Conservation (phyloP, 2,329 filamentous ascomycete genomes). For the Ophiocordyceps camponoti-rufipedis region DNA sequence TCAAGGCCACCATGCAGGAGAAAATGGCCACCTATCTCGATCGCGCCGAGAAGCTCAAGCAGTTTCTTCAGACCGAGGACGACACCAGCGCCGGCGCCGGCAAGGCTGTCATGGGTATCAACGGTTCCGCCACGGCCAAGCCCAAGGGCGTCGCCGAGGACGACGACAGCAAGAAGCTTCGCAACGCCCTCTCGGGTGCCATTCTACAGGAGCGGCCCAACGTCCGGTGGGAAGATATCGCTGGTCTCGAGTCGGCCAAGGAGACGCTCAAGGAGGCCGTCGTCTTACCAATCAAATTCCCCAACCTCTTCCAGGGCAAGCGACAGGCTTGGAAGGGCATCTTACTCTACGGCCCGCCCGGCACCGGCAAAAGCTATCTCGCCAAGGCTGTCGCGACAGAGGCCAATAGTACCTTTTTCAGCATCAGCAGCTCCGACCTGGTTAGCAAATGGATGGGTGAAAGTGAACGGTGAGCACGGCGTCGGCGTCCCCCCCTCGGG, state of each 20-base stretch:
- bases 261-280: conserved; percentile 97
- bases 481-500: no score
- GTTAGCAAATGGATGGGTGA: conserved; percentile 99
- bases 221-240: conserved; percentile 95
- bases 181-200: conserved; percentile 76
- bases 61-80: conserved; percentile 60
- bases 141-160: conserved; percentile 52
- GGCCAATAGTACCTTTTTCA: conserved; percentile 98
- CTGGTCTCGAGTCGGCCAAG: conserved; percentile 83
- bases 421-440: conserved; percentile 88
- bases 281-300: conserved; percentile 94
- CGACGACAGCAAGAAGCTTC: conserved; percentile 86
- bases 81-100: conserved; percentile 52
- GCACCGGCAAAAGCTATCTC: conserved; percentile 93
- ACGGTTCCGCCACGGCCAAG: conserved; percentile 47
- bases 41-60: conserved; percentile 93
- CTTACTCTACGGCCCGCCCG: conserved; percentile 83
- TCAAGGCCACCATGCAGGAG: conserved; percentile 90
- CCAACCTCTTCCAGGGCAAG: conserved; percentile 88
- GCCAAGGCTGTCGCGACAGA: conserved; percentile 96
- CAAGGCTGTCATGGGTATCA: conserved; percentile 45
- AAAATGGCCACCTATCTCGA: conserved; percentile 98
- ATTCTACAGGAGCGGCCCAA: conserved; percentile 94
- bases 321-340: conserved; percentile 98
- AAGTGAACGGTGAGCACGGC: conserved; percentile 58